A percentile compares a stretch with the other conserved stretches of the same genome.
Evolutionary conservation across 768 basidiomycete species (phyloP).

Genomic region (Leccinum subgranulosum): DNA sequence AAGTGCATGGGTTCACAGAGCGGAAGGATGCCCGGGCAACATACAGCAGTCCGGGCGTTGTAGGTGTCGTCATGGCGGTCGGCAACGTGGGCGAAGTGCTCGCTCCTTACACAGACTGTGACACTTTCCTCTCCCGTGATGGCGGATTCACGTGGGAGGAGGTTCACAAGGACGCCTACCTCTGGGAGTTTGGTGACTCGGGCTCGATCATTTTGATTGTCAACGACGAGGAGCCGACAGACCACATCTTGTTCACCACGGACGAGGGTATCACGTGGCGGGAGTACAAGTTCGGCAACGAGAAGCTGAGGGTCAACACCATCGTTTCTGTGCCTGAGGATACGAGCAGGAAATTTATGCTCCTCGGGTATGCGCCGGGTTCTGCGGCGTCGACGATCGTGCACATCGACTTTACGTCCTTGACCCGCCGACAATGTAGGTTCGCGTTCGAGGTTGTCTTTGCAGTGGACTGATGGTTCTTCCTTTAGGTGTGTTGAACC

Average conservation of each 20-base stretch:
- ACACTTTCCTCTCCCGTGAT: constrained; percentile 95
- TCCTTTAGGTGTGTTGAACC: constrained; percentile 58
- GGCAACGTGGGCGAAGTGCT: constrained; percentile 91
- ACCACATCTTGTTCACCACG: constrained; percentile 84
- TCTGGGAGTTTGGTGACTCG: constrained; percentile 98
- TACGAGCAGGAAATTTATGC: constrained; percentile 86
- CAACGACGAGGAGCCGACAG: constrained; percentile 92
- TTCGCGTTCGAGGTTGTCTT: constrained; percentile 6
- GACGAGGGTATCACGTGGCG: constrained; percentile 88
- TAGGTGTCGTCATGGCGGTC: constrained; percentile 93
- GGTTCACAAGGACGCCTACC: constrained; percentile 95
- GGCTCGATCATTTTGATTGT: constrained; percentile 91
- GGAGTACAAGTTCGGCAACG: constrained; percentile 76
- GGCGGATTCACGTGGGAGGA: constrained; percentile 99
- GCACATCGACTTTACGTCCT: constrained; percentile 83
- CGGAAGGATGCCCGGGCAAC: constrained; percentile 87
- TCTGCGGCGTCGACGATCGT: constrained; percentile 50
- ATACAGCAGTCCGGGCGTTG: constrained; percentile 87
- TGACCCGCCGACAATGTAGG: constrained; percentile 78
- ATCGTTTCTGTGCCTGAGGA: constrained; percentile 90
- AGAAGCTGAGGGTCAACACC: constrained; percentile 66
- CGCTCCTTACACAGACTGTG: constrained; percentile 77
- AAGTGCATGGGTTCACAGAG: constrained; percentile 96
- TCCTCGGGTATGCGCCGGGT: constrained; percentile 64
- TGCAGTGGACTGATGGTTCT: neutral